phyloP scores from a whole-genome alignment of 2,329 filamentous ascomycete species.

The Leptoxyphium fumago region DNA sequence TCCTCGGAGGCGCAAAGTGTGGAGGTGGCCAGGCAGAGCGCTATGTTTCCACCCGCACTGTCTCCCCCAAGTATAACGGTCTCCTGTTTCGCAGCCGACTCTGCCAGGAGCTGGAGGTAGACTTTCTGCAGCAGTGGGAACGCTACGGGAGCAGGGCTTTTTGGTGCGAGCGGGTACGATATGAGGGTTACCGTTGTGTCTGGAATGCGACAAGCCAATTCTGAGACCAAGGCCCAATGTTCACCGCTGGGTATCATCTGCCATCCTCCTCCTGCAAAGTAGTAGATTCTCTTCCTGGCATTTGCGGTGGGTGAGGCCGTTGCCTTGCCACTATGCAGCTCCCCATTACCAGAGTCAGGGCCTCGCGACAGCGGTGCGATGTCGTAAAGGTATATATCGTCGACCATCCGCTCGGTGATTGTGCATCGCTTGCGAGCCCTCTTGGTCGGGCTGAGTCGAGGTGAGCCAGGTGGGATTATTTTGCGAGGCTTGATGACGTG shows the following conservation, averaged over 20 bases:
- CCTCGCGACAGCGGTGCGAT: slow-evolving; percentile 8
- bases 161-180: slow-evolving; percentile 40
- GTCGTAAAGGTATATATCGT: slow-evolving; percentile 34
- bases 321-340: slow-evolving; percentile 3
- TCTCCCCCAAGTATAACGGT: slow-evolving; percentile 39
- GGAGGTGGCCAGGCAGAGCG: slow-evolving; percentile 22
- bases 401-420: slow-evolving; percentile 26
- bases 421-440: slow-evolving; percentile 20
- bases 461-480: slow-evolving; percentile 24
- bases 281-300: slow-evolving; percentile 30
- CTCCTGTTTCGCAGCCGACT: slow-evolving; percentile 26
- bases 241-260: slow-evolving; percentile 34
- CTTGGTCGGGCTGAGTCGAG: slow-evolving; percentile 22
- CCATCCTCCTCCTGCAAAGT: slow-evolving; percentile 44
- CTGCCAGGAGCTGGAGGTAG: slow-evolving; percentile 27
- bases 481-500: slow-evolving; percentile 21
- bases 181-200: slow-evolving; percentile 30
- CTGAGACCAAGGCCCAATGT: slow-evolving; percentile 38
- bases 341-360: slow-evolving; percentile 1
- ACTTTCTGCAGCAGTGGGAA: slow-evolving; percentile 34
- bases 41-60: slow-evolving; percentile 41
- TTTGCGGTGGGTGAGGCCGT: neutral
- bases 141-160: slow-evolving; percentile 33
- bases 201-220: slow-evolving; percentile 25
- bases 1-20: slow-evolving; percentile 19